Evolutionary conservation across 2,329 filamentous ascomycete genomes (phyloP).

Genomic region (Tolypocladium nubicola): DNA sequence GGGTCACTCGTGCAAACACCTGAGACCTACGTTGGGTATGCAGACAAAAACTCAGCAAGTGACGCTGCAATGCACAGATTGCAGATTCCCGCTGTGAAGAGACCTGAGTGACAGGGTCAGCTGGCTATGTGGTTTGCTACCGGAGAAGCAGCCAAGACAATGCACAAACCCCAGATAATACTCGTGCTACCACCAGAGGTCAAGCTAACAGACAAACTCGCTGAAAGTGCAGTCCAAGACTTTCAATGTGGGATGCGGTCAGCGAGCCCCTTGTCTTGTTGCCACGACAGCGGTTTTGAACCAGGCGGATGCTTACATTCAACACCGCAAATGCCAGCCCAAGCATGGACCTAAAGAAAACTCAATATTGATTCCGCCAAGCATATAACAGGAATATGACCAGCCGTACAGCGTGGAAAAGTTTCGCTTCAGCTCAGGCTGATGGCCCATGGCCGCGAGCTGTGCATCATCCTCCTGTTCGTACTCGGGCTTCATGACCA

Average conservation of each 20-base stretch:
- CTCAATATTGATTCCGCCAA: background rate
- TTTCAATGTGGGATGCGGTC: background rate
- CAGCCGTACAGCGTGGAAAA: conserved; percentile 12
- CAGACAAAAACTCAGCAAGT: conserved; percentile 59
- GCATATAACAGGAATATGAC: too few species aligned
- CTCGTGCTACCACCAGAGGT: conserved; percentile 57
- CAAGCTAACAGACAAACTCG: conserved; percentile 36
- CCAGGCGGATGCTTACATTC: conserved; percentile 16
- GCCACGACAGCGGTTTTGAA: background rate
- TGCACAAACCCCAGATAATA: conserved; percentile 54
- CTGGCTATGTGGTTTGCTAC: background rate
- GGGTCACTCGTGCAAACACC: too few species aligned
- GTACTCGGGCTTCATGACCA: conserved; percentile 7
- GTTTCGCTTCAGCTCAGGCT: conserved; percentile 13
- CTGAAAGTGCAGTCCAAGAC: conserved; percentile 35
- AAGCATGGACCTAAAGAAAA: conserved; percentile 22
- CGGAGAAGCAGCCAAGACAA: background rate
- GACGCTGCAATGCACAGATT: conserved; percentile 45
- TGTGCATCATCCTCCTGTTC: conserved; percentile 13
- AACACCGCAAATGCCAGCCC: conserved; percentile 35
- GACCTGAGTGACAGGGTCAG: conserved; percentile 7
- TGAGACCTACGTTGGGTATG: conserved; percentile 34
- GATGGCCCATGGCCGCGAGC: conserved; percentile 13
- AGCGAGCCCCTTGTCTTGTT: background rate
- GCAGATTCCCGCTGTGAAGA: conserved; percentile 21